Percentiles rank a stretch among this genome's conserved stretches.
Conservation (phyloP, 2,329 filamentous ascomycete genomes). For the Beauveria brongniartii region DNA sequence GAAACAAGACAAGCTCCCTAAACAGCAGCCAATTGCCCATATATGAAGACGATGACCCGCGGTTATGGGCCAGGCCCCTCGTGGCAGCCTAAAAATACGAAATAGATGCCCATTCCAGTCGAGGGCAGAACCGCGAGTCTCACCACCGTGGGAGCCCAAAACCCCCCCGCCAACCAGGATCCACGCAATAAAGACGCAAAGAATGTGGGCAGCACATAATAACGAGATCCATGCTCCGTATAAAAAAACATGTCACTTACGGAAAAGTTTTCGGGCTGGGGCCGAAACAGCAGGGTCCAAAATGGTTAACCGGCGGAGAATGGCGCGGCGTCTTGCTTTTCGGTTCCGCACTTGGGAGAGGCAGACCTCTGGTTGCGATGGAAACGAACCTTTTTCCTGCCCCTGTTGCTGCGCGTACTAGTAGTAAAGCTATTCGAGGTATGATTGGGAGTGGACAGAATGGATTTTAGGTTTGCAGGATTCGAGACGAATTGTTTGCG, state of each 20-base stretch:
- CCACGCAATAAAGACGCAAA: not conserved
- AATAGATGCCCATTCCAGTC: conserved; percentile 8
- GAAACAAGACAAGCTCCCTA: not conserved
- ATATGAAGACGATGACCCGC: not conserved
- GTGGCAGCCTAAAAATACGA: not conserved
- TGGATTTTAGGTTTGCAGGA: not conserved
- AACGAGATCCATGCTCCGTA: not conserved
- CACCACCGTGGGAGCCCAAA: not conserved
- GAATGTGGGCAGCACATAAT: conserved; percentile 5
- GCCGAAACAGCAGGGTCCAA: not conserved
- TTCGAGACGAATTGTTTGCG: not conserved
- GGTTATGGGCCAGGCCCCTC: not conserved
- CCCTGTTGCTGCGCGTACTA: not conserved
- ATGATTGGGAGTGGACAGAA: not conserved
- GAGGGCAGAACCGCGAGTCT: not conserved
- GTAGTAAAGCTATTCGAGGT: not conserved
- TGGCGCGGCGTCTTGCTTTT: not conserved
- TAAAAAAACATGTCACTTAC: not conserved
- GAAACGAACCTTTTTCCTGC: not conserved
- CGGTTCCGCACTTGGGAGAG: not conserved
- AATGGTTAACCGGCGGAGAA: not conserved
- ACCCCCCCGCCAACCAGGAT: not conserved
- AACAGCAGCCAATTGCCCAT: not conserved
- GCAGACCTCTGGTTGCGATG: not conserved
- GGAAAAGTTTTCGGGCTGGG: not conserved